Percentiles rank a stretch among this genome's conserved stretches.
These are phyloP conservation scores for Agrocybe chaxingu DNA, from an alignment of 768 basidiomycete species.

Conservation along the genomic window DNA sequence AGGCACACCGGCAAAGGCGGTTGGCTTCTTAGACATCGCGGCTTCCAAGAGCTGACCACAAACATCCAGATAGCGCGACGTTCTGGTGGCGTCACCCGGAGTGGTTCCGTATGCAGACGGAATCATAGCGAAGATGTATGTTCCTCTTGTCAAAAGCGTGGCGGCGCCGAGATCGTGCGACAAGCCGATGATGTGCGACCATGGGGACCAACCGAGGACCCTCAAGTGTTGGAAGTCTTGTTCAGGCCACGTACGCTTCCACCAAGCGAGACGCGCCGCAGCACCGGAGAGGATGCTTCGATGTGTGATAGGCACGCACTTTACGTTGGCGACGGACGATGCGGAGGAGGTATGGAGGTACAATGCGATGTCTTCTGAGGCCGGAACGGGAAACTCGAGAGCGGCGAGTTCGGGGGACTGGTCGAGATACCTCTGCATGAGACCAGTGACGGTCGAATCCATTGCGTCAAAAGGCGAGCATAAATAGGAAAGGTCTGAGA, in stretches of 20 bases:
- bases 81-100: slow-evolving; percentile 2
- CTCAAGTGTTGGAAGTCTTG: slow-evolving; percentile 22
- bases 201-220: slow-evolving; percentile 30
- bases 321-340: slow-evolving; percentile 28
- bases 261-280: slow-evolving; percentile 22
- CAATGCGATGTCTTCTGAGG: slow-evolving; percentile 19
- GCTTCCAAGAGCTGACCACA: slow-evolving; percentile 22
- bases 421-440: slow-evolving; percentile 25
- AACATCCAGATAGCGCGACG: slow-evolving; percentile 21
- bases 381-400: slow-evolving; percentile 17
- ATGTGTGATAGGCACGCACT: slow-evolving; percentile 31
- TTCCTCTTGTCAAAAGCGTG: slow-evolving; percentile 25
- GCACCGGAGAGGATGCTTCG: slow-evolving; percentile 22
- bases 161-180: slow-evolving; percentile 24
- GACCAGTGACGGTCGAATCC: slow-evolving; percentile 24
- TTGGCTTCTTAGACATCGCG: slow-evolving; percentile 20
- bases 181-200: slow-evolving; percentile 29
- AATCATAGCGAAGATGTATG: slow-evolving; percentile 28
- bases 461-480: slow-evolving; percentile 19
- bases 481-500: slow-evolving; percentile 16
- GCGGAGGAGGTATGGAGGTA: slow-evolving; percentile 34
- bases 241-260: slow-evolving; percentile 24
- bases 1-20: slow-evolving; percentile 28
- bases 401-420: slow-evolving; percentile 17
- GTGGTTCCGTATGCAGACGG: slow-evolving; percentile 24